These are phyloP conservation scores for Apiosordaria backusii DNA, from an alignment of 495 filamentous ascomycete genomes.

Conservation along the genomic window DNA sequence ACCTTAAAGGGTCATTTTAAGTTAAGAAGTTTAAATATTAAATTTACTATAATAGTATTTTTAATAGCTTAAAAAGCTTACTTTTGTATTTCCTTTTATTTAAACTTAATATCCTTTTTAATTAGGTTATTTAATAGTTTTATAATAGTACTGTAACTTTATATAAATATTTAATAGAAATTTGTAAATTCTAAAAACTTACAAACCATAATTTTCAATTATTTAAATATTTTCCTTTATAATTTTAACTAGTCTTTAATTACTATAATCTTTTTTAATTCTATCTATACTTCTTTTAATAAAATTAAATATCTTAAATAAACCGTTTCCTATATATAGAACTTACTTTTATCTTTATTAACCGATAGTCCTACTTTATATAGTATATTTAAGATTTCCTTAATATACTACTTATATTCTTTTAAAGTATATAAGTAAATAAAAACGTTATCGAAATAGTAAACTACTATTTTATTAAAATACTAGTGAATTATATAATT, in stretches of 20 bases:
- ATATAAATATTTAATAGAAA: conserved; percentile 1
- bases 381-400: too few species aligned
- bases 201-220: neutral
- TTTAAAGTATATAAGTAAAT: too few species aligned
- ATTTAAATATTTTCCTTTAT: neutral
- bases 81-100: neutral
- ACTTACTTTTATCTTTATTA: too few species aligned
- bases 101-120: neutral
- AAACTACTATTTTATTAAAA: neutral
- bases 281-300: too few species aligned
- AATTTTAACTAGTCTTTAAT: neutral
- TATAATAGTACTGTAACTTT: neutral
- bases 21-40: neutral
- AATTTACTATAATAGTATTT: neutral
- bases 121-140: conserved; percentile 1
- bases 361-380: too few species aligned
- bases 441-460: neutral
- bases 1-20: neutral
- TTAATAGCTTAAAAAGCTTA: neutral
- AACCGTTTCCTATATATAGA: too few species aligned
- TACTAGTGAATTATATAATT: neutral
- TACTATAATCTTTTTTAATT: too few species aligned
- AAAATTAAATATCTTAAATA: too few species aligned
- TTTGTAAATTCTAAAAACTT: conserved; percentile 1
- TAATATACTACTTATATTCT: too few species aligned